These are phyloP conservation scores for Chlamydomonas incerta DNA, from an alignment of 139 green algal species.

Conservation along the genomic window DNA sequence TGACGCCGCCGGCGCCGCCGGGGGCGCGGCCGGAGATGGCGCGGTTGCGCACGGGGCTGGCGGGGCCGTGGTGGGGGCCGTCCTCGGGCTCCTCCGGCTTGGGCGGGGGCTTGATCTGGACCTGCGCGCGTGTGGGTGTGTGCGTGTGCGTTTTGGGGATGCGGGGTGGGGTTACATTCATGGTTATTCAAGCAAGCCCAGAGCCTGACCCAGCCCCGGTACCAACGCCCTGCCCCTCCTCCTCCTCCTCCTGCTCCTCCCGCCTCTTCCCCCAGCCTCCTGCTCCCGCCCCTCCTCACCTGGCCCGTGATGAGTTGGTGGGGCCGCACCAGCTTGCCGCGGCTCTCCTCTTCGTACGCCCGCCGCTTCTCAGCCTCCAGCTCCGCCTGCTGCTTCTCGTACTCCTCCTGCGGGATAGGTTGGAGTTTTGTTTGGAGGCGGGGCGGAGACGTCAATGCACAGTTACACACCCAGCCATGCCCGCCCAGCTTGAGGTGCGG, in stretches of 20 bases:
- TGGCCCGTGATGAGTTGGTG: constrained; percentile 58
- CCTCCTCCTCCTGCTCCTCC: too few relatives aligned
- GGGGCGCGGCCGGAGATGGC: neutral
- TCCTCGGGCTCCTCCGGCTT: neutral
- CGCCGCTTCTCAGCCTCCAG: constrained; percentile 37
- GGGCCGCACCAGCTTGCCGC: constrained; percentile 40
- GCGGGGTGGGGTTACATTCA: too few relatives aligned
- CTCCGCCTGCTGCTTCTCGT: constrained; percentile 44
- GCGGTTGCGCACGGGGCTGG: neutral
- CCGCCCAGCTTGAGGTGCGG: too few relatives aligned
- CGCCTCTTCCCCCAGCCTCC: too few relatives aligned
- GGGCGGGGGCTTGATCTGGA: constrained; percentile 4
- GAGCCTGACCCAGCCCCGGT: too few relatives aligned
- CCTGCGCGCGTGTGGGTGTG: too few relatives aligned
- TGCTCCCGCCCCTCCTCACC: too few relatives aligned
- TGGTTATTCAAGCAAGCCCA: too few relatives aligned
- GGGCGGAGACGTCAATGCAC: neutral
- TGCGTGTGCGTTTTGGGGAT: too few relatives aligned
- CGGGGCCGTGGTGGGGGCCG: neutral
- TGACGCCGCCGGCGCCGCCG: neutral
- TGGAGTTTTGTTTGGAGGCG: neutral
- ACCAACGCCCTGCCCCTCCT: too few relatives aligned
- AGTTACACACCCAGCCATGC: too few relatives aligned
- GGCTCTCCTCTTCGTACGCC: constrained; percentile 36
- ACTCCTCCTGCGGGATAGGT: constrained; percentile 38